Evolutionary conservation across 164 flowering plant genomes (phyloP), one percentile per base, ranked within the genome.

Genomic region (Aristolochia fimbriata): DNA sequence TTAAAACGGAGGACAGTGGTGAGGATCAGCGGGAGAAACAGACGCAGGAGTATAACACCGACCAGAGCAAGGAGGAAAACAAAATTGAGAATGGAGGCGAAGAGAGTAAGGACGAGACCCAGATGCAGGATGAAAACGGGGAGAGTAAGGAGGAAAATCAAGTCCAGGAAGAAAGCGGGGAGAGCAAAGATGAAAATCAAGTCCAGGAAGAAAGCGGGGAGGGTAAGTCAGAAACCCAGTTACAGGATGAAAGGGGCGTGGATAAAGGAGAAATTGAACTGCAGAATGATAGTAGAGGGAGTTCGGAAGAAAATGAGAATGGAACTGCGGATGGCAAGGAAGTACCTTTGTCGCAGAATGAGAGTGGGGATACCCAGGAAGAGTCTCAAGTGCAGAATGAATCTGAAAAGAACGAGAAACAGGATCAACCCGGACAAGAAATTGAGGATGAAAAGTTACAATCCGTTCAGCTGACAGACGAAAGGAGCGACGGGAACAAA

Each of bases 41-140:
- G 47, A 55, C 1, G 33, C 47, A 19, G 25, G 55, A 60, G 11
- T 47, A 37, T 37, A 37, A 10, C 11, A 37, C 43, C 1, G 43
- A 37, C 4, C 12, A 6, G 43, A 37, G 43, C 12, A 37, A 37
- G 43, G 11, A 37, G 47, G 13, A 23, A 47, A 15, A 15, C 13
- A 37, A 27, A 22, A 63, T 25, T 13, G 74, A 66, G 23, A 55
- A 58, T 20, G 55, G 70, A 52, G 68, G 51, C 49, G 9, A 62
- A 65, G 3, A 37, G 30, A 27, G 30, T 27, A 27, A 27, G 30
- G 30, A 27, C 30, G 30, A 2, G 30, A 27, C 30, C 30, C 30
- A 27, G 30, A 27, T 27, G 30, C 30, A 50, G 27, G 11, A 63
- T 1, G 37, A 58, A 48, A 43, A 24, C 47, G 31, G 49, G 15